Conservation (phyloP, 2,329 filamentous ascomycete genomes). For the Penicillium sumatraense region DNA sequence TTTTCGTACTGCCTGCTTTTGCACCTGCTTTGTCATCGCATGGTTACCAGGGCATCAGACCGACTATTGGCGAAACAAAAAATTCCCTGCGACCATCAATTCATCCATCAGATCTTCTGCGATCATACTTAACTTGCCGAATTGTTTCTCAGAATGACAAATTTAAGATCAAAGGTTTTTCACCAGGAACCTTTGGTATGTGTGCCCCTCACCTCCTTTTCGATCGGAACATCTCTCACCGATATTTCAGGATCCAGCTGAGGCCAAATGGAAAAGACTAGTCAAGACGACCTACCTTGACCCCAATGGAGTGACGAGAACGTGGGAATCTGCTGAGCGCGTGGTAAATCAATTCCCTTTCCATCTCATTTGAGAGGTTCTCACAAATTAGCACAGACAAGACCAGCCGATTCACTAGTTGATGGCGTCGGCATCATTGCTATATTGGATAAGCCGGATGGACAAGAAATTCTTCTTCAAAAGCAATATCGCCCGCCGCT, state of each 20-base stretch:
- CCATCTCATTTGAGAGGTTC: slow-evolving; percentile 9
- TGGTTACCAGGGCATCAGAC: slow-evolving; percentile 1
- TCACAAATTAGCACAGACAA: slow-evolving; percentile 8
- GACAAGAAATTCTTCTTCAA: slow-evolving; percentile 56
- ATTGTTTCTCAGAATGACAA: not conserved
- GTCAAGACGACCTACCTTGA: slow-evolving; percentile 47
- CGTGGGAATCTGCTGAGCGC: slow-evolving; percentile 50
- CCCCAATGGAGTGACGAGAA: slow-evolving; percentile 44
- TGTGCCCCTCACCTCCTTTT: not conserved
- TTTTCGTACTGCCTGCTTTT: not conserved
- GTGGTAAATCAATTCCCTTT: slow-evolving; percentile 32
- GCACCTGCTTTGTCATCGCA: not conserved
- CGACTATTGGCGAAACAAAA: not conserved
- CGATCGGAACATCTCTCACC: not conserved
- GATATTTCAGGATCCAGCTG: slow-evolving; percentile 35
- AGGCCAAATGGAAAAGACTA: slow-evolving; percentile 47
- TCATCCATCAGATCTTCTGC: not conserved
- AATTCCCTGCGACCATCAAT: not conserved
- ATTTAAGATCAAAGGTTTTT: not conserved
- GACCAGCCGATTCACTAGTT: slow-evolving; percentile 24
- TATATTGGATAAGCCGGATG: slow-evolving; percentile 57
- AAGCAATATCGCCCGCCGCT: slow-evolving; percentile 65
- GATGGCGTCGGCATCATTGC: slow-evolving; percentile 64
- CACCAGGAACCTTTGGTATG: not conserved
- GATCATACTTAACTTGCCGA: not conserved